Conservation (phyloP, 2,329 filamentous ascomycete genomes). For the Colletotrichum euphorbiae region DNA sequence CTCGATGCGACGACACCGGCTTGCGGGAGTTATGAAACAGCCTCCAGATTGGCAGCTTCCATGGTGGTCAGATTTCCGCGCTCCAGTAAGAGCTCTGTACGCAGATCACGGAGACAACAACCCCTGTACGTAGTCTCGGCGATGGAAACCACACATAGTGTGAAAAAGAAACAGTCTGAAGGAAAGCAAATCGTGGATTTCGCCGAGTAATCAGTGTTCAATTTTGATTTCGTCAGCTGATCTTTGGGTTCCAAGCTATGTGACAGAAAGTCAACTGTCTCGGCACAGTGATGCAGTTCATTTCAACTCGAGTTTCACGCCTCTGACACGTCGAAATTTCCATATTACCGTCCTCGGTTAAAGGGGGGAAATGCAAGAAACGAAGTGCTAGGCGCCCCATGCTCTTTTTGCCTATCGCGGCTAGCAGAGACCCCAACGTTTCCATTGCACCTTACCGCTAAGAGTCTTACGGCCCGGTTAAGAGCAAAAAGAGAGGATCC, state of each 20-base stretch:
- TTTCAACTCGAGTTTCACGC: constrained; percentile 14
- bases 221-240: neutral
- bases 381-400: neutral
- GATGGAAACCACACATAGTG: neutral
- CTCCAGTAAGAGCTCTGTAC: neutral
- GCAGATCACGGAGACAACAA: constrained; percentile 12
- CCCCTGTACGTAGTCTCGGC: constrained; percentile 17
- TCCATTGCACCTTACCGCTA: constrained; percentile 19
- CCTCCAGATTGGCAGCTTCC: neutral
- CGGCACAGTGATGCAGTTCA: constrained; percentile 5
- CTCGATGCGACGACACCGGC: constrained; percentile 4
- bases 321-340: constrained; percentile 17
- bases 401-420: neutral
- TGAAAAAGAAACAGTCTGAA: neutral
- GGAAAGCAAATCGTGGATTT: neutral
- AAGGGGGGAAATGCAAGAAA: neutral
- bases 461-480: constrained; percentile 22
- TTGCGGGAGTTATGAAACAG: constrained; percentile 15
- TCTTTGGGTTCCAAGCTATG: neutral
- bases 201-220: neutral
- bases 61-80: constrained; percentile 16
- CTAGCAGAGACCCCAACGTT: neutral
- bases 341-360: neutral
- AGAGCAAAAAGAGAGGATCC: constrained; percentile 27
- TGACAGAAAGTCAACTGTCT: constrained; percentile 18